Evolutionary conservation across 202 grass and related monocot species (phyloP), one percentile per base, ranked within the genome.

Genomic region (Zoysia matrella): DNA sequence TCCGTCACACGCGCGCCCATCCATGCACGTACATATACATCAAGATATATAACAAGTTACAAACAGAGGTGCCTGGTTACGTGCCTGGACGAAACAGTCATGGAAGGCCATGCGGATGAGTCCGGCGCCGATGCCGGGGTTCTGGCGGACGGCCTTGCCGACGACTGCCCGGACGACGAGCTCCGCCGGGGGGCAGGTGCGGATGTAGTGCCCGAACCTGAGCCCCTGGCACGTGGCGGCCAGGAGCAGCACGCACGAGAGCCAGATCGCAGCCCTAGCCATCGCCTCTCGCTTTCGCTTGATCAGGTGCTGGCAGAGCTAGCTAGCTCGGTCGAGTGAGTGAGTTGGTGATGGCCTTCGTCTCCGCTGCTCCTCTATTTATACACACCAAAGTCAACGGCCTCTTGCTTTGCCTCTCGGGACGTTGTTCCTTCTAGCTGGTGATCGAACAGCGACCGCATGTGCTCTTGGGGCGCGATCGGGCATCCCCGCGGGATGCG

Each of bases 81-180:
- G 11, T 53, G 85, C 88, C 86, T 75, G 65, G 66, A 94, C 91
- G 81, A 94, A 94, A 76, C 91, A 94, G 75, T 94, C 91, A 53
- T 94, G 91, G 60, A 61, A 61, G 7, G 58, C 58, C 58, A 61
- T 30, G 58, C 58, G 22, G 22, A 30, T 30, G 22, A 30, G 22
- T 30, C 22, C 22, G 22, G 22, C 22, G 22, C 22, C 22, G 22
- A 30, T 30, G 22, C 22, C 22, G 22, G 22, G 22, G 22, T 30
- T 30, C 22, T 30, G 22, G 22, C 7, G 1, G 16, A 61, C 16
- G 16, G 58, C 58, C 8, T 1, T 30, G 18, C 16, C 2, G 18
- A 61, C 58, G 58, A 9, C 58, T 7, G 1, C 18, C 7, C 58
- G 7, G 58, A 61, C 58, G 58, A 61, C 36, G 7, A 41, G 46